These are phyloP conservation scores for Naganishia vishniacii DNA, from an alignment of 768 basidiomycete species.

Conservation along the genomic window DNA sequence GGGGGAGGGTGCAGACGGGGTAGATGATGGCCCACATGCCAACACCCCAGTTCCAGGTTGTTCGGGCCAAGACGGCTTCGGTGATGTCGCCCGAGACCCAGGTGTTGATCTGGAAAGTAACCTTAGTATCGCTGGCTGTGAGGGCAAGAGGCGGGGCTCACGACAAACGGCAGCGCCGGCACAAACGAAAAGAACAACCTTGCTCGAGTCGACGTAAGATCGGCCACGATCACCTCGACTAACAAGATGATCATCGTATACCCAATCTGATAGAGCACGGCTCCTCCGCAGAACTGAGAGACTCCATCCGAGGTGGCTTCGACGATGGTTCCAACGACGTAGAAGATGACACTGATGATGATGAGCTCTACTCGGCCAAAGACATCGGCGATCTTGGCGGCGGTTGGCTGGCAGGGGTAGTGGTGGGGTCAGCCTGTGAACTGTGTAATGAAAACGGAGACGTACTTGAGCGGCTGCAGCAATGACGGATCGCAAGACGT, in stretches of 20 bases:
- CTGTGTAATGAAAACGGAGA: neutral
- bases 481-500: conserved; percentile 39
- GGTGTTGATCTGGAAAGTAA: conserved; percentile 35
- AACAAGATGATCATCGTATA: conserved; percentile 38
- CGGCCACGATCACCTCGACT: conserved; percentile 46
- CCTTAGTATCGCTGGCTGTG: neutral
- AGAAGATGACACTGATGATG: conserved; percentile 40
- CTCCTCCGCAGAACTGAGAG: conserved; percentile 42
- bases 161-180: conserved; percentile 39
- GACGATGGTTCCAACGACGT: conserved; percentile 43
- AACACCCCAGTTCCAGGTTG: conserved; percentile 46
- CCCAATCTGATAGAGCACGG: conserved; percentile 44
- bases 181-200: conserved; percentile 44
- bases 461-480: conserved; percentile 35
- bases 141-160: neutral
- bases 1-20: conserved; percentile 33
- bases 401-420: conserved; percentile 26
- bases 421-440: conserved; percentile 23
- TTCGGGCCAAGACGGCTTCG: conserved; percentile 27
- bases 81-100: conserved; percentile 45
- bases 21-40: conserved; percentile 44
- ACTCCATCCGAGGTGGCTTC: conserved; percentile 37
- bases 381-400: conserved; percentile 39
- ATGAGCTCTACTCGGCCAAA: conserved; percentile 44
- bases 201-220: conserved; percentile 37